Evolutionary conservation across 208 protist species (phyloP), one percentile per base, ranked within the genome.

Genomic region (Dictyostelium gargantuum): DNA sequence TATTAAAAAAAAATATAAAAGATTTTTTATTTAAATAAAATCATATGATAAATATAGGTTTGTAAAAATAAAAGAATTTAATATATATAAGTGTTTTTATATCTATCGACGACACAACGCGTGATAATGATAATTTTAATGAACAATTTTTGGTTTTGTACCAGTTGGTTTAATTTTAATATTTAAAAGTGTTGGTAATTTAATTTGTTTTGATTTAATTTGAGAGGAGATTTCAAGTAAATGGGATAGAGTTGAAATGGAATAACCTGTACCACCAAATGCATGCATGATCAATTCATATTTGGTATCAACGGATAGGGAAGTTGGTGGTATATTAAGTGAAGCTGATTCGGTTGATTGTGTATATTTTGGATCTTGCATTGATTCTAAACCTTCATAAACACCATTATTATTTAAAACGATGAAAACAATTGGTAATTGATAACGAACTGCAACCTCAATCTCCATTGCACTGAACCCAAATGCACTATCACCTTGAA

Each of bases 401-500:
- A 91, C 73, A 80, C 85, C 85, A 63, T 82, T 82, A 40, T 91
- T 91, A 38, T 91, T 91, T n/a, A 91, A 32, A 11, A 91, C 50
- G 1, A 91, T 84, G 35, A 91, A 75, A 8, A 82, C 42, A 40
- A 80, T 84, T 26, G 85, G 85, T 50, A 84, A 32, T 1, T n/a
- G 32, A 38, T 82, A 91, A 48, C 85, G 52, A 58, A 29, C 35
- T 1, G 74, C 74, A 19, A 91, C 50, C 26, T 91, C 85, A 10
- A 80, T 66, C 13, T 91, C 85, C 75, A 82, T 82, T 4, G 42
- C 85, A 76, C 54, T 58, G 61, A 91, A 91, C 29, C 85, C 85
- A 84, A 91, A 91, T 66, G 85, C 72, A 84, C 54, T 74, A 48
- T 91, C 85, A 52, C 85, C 85, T 66, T 91, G 75, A 48, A 91